Conservation (phyloP, 2,329 filamentous ascomycete species). For the Ramichloridium luteum region DNA sequence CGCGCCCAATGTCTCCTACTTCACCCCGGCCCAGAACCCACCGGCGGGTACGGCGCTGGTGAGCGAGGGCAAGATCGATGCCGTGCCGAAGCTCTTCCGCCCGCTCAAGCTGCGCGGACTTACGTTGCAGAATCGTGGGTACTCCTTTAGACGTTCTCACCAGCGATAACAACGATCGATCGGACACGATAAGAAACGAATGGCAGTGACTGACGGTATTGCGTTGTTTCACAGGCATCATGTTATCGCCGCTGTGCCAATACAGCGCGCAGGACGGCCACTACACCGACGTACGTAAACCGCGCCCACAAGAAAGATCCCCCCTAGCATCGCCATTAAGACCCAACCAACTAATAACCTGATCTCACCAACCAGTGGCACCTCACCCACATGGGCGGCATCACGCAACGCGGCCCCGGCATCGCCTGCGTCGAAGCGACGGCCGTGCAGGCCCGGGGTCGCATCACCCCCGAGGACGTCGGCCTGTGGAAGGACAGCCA, state of each 20-base stretch:
- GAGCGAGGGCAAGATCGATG: slow-evolving; percentile 33
- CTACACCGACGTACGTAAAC: slow-evolving; percentile 47
- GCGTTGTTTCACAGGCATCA: slow-evolving; percentile 47
- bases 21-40: slow-evolving; percentile 36
- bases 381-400: slow-evolving; percentile 59
- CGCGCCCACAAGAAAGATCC: too few species aligned
- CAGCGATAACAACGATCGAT: too few species aligned
- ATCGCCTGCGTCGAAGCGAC: slow-evolving; percentile 70
- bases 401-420: slow-evolving; percentile 61
- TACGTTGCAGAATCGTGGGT: slow-evolving; percentile 45
- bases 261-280: slow-evolving; percentile 59
- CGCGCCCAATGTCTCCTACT: slow-evolving; percentile 35
- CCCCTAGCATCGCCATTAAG: too few species aligned
- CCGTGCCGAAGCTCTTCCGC: slow-evolving; percentile 49
- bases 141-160: too few species aligned
- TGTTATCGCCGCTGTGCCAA: slow-evolving; percentile 53
- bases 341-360: too few species aligned
- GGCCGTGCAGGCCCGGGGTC: slow-evolving; percentile 59
- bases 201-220: not conserved
- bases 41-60: slow-evolving; percentile 36
- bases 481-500: slow-evolving; percentile 81
- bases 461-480: slow-evolving; percentile 68
- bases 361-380: slow-evolving; percentile 51
- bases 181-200: too few species aligned
- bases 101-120: slow-evolving; percentile 46